Conservation (phyloP, 495 filamentous ascomycete genomes). For the Umbilicaria muhlenbergii region DNA sequence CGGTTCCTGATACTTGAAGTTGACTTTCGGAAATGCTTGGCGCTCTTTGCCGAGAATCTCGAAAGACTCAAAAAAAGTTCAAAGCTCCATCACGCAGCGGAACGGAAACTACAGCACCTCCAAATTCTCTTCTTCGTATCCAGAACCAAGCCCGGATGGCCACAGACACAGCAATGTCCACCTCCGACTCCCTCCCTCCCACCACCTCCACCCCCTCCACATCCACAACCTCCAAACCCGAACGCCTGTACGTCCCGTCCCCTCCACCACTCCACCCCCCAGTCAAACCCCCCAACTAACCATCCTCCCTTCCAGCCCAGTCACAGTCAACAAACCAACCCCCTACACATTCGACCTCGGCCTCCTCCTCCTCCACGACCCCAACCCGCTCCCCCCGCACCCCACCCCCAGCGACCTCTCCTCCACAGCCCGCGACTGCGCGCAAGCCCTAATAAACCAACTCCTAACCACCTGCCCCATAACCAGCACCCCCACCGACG, state of each 20-base stretch:
- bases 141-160: conserved; percentile 8
- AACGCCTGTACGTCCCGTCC: conserved; percentile 24
- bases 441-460: conserved; percentile 77
- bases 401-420: conserved; percentile 37
- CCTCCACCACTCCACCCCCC: conserved; percentile 3
- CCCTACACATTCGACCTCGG: conserved; percentile 90
- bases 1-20: not conserved
- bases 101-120: conserved; percentile 7
- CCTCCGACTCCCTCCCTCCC: not conserved
- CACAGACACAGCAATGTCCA: conserved; percentile 9
- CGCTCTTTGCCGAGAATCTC: not conserved
- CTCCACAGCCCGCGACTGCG: conserved; percentile 63
- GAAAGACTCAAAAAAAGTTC: not conserved
- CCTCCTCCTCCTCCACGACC: conserved; percentile 64
- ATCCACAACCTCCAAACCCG: conserved; percentile 19
- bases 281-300: not conserved
- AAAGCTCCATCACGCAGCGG: not conserved
- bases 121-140: too few species aligned
- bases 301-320: conserved; percentile 11
- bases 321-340: conserved; percentile 59
- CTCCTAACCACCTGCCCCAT: conserved; percentile 78
- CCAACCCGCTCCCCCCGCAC: conserved; percentile 53
- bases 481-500: conserved; percentile 38
- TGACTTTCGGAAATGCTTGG: conserved; percentile 3
- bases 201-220: not conserved